Evolutionary conservation across 495 filamentous ascomycete genomes (phyloP).

Genomic region (Aspergillus kassunensis): DNA sequence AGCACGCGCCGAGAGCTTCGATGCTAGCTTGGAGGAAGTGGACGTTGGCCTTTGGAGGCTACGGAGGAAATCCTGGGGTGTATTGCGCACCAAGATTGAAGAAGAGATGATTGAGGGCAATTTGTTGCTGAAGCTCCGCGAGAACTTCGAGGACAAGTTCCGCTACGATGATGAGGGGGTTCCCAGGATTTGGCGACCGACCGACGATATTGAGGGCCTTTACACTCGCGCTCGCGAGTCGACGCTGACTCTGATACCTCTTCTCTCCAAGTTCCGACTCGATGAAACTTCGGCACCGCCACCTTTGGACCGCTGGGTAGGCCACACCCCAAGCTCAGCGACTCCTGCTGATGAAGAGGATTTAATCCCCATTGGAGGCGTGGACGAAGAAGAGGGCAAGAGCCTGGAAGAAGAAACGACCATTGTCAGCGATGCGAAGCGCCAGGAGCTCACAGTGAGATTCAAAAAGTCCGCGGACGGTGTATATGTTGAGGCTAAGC

Average conservation of each 20-base stretch:
- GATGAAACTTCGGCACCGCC: constrained; percentile 66
- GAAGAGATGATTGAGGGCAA: constrained; percentile 99
- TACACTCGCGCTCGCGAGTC: constrained; percentile 90
- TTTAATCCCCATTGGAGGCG: constrained; percentile 75
- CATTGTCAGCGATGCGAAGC: constrained; percentile 81
- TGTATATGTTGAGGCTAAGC: constrained; percentile 95
- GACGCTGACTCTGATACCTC: constrained; percentile 82
- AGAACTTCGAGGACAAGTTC: constrained; percentile 99
- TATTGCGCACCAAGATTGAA: constrained; percentile 83
- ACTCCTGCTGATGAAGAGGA: constrained; percentile 87
- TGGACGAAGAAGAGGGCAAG: constrained; percentile 91
- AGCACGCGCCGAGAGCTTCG: constrained; percentile 85
- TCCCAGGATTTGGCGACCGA: constrained; percentile 93
- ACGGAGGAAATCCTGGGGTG: constrained; percentile 89
- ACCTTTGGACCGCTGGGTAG: constrained; percentile 76
- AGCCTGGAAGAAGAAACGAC: constrained; percentile 93
- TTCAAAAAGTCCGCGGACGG: constrained; percentile 98
- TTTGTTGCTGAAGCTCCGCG: constrained; percentile 86
- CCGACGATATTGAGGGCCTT: constrained; percentile 92
- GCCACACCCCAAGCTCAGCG: constrained; percentile 68
- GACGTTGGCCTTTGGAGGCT: constrained; percentile 91
- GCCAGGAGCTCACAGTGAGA: constrained; percentile 82
- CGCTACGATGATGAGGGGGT: constrained; percentile 95
- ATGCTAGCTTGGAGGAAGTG: constrained; percentile 86
- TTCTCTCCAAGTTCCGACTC: constrained; percentile 80